These are phyloP conservation scores for Aspergillus sp. DNA, from an alignment of 2,329 filamentous ascomycete genomes.

Conservation along the genomic window DNA sequence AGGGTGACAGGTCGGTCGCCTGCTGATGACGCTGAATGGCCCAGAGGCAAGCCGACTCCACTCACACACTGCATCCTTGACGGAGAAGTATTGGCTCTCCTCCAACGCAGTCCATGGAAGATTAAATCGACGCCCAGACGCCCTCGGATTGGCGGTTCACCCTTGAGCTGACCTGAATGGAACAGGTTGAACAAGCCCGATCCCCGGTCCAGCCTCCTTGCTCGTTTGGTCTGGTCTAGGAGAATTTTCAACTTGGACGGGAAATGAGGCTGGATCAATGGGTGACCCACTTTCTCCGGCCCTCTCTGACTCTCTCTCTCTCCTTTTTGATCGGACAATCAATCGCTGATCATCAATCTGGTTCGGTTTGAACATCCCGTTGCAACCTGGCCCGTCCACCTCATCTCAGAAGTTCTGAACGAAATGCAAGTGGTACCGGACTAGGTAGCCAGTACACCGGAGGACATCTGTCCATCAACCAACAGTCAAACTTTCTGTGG, in stretches of 20 bases:
- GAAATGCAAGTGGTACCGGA: background rate
- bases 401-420: no score
- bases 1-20: constrained; percentile 10
- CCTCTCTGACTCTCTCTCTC: background rate
- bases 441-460: background rate
- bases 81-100: background rate
- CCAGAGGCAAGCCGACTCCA: background rate
- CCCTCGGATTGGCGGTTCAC: background rate
- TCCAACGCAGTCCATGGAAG: background rate
- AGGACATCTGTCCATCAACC: background rate
- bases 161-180: background rate
- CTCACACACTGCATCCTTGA: background rate
- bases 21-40: background rate
- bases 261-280: background rate
- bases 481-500: background rate
- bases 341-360: background rate
- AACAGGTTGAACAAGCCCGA: no score
- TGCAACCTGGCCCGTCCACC: no score
- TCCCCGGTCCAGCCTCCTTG: background rate
- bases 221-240: background rate
- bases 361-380: no score
- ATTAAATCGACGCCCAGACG: constrained; percentile 1
- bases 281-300: background rate
- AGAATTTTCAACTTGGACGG: background rate
- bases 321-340: background rate